Conservation (phyloP, 2,329 filamentous ascomycete genomes). For the Nothopassalora personata region DNA sequence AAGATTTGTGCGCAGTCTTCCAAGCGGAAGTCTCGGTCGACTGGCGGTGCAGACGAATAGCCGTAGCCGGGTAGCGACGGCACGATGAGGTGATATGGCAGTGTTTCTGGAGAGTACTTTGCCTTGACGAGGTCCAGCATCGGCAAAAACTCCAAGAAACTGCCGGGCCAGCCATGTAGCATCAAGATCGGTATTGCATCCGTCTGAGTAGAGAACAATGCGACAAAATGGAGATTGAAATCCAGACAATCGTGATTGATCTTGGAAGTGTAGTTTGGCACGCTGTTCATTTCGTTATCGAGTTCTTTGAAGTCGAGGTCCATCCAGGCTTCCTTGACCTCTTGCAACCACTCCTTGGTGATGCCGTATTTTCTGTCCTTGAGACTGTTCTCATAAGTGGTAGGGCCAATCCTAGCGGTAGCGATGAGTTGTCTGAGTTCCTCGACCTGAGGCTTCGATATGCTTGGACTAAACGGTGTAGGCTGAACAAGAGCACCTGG, state of each 20-base stretch:
- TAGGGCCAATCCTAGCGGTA: not conserved
- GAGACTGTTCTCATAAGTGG: not conserved
- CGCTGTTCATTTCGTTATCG: not conserved
- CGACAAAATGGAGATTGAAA: conserved; percentile 50
- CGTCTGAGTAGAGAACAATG: conserved; percentile 47
- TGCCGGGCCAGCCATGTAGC: conserved; percentile 27
- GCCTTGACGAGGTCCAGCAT: conserved; percentile 19
- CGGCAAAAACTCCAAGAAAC: conserved; percentile 26
- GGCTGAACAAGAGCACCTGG: not conserved
- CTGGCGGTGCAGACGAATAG: conserved; percentile 43
- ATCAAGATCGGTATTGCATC: conserved; percentile 22
- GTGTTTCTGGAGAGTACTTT: conserved; percentile 4
- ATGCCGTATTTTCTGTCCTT: not conserved
- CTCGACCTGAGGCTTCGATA: not conserved
- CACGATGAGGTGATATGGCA: conserved; percentile 53
- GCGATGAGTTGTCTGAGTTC: not conserved
- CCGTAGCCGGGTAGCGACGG: conserved; percentile 51
- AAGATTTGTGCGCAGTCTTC: conserved; percentile 39
- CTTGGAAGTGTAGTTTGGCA: not conserved
- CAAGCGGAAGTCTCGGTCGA: conserved; percentile 39
- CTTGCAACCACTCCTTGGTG: not conserved
- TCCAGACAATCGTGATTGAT: no score
- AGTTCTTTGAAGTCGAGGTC: not conserved
- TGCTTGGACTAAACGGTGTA: not conserved
- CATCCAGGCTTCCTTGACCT: not conserved